phyloP scores from a whole-genome alignment of 1,284 basidiomycete genomes.

The Fomitopsis schrenkii region DNA sequence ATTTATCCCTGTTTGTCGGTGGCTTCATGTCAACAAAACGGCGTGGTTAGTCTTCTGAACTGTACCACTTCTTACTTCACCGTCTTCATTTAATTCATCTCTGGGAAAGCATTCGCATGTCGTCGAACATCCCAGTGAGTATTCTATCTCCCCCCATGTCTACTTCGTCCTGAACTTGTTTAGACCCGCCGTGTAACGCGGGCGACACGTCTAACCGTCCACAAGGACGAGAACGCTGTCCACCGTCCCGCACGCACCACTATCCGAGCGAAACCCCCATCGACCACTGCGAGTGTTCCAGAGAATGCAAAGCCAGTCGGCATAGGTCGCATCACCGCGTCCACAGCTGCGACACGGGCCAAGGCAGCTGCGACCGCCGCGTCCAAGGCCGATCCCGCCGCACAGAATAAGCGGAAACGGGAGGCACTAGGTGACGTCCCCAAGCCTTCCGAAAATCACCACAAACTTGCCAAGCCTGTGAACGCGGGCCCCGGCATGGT shows the following conservation, averaged over 20 bases:
- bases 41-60: conserved; percentile 8
- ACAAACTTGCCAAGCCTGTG: conserved; percentile 29
- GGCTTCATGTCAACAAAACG: conserved; percentile 31
- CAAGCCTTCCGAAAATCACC: conserved; percentile 38
- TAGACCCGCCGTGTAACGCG: conserved; percentile 59
- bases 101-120: conserved; percentile 22
- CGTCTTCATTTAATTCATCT: conserved; percentile 12
- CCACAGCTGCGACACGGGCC: conserved; percentile 37
- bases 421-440: conserved; percentile 70
- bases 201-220: conserved; percentile 41
- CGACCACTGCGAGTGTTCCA: conserved; percentile 36
- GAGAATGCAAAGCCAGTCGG: conserved; percentile 29
- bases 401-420: conserved; percentile 65
- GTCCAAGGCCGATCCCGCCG: conserved; percentile 37
- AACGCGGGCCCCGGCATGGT: conserved; percentile 20
- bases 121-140: conserved; percentile 33
- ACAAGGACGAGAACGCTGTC: conserved; percentile 60
- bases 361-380: conserved; percentile 23
- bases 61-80: conserved; percentile 15
- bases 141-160: not conserved
- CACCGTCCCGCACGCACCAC: conserved; percentile 48
- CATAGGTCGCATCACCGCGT: conserved; percentile 25
- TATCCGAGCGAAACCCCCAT: conserved; percentile 53
- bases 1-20: conserved; percentile 26
- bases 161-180: not conserved